These are phyloP conservation scores for Tephrocybe rancida DNA, from an alignment of 768 basidiomycete genomes.

Conservation along the genomic window DNA sequence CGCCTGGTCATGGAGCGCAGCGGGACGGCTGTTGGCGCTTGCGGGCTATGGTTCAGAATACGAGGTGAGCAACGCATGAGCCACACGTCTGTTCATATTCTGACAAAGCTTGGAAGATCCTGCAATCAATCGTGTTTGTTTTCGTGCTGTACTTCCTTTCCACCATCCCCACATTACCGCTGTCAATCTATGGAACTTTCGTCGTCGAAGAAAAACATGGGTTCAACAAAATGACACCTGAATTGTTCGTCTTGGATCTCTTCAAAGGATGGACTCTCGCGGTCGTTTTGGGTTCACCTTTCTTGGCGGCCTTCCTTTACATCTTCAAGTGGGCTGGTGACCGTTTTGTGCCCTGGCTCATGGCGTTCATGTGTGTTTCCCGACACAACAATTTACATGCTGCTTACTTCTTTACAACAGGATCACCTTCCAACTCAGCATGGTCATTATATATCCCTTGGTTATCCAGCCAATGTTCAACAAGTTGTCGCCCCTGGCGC, in stretches of 20 bases:
- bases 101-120: constrained; percentile 52
- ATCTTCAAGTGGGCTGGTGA: constrained; percentile 95
- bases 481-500: constrained; percentile 85
- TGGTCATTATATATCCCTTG: constrained; percentile 83
- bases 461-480: constrained; percentile 97
- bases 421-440: constrained; percentile 78
- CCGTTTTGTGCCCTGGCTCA: constrained; percentile 90
- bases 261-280: constrained; percentile 79
- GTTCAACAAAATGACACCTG: constrained; percentile 91
- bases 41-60: constrained; percentile 72
- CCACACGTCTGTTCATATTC: not conserved
- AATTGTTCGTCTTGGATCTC: constrained; percentile 76
- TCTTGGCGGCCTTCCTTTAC: constrained; percentile 84
- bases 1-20: constrained; percentile 78
- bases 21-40: constrained; percentile 51
- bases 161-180: constrained; percentile 70
- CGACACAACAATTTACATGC: not conserved
- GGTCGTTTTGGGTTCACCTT: constrained; percentile 77
- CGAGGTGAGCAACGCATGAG: constrained; percentile 52
- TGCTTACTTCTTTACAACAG: constrained; percentile 36
- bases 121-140: constrained; percentile 81
- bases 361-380: constrained; percentile 81
- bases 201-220: constrained; percentile 94
- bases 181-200: constrained; percentile 87
- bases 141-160: constrained; percentile 67